Percentiles rank a stretch among this genome's conserved stretches.
These are phyloP conservation scores for Fusarium sp. DNA, from an alignment of 2,329 filamentous ascomycete species.

Conservation along the genomic window DNA sequence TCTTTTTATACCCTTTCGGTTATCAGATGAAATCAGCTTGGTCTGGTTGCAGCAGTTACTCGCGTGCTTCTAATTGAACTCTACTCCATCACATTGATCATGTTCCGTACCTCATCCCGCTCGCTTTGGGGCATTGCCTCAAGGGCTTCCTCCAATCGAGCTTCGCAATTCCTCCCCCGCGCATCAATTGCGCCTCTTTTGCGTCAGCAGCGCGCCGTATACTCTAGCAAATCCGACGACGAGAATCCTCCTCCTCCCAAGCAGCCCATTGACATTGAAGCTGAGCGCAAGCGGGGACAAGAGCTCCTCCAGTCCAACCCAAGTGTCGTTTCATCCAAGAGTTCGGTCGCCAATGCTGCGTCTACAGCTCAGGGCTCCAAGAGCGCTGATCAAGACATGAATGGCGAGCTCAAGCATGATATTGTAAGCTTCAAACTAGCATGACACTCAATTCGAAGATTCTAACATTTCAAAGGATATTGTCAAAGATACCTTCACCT, in stretches of 20 bases:
- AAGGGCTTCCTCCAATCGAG: conserved; percentile 13
- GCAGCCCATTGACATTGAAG: conserved; percentile 58
- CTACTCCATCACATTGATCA: conserved; percentile 19
- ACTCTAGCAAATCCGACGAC: conserved; percentile 38
- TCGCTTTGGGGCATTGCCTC: conserved; percentile 35
- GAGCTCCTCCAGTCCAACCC: conserved; percentile 67
- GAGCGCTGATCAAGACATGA: conserved; percentile 40
- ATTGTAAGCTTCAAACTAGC: conserved; percentile 58
- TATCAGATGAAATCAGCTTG: neutral
- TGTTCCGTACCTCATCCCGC: conserved; percentile 44
- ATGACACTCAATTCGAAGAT: fast-evolving
- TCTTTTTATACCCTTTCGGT: neutral
- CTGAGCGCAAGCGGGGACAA: conserved; percentile 62
- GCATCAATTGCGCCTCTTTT: conserved; percentile 15
- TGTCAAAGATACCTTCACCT: conserved; percentile 74
- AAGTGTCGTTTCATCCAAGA: conserved; percentile 66
- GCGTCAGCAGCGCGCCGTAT: conserved; percentile 32
- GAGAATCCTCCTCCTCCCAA: conserved; percentile 36
- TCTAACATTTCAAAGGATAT: conserved; percentile 56
- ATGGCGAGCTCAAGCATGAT: conserved; percentile 53
- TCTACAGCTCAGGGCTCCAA: conserved; percentile 40
- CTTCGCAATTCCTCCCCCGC: neutral
- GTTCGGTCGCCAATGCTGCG: conserved; percentile 60
- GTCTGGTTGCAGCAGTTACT: neutral
- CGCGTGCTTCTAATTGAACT: conserved; percentile 9